phyloP scores from a whole-genome alignment of 2,329 filamentous ascomycete species.

The Endoconidiophora polonica region DNA sequence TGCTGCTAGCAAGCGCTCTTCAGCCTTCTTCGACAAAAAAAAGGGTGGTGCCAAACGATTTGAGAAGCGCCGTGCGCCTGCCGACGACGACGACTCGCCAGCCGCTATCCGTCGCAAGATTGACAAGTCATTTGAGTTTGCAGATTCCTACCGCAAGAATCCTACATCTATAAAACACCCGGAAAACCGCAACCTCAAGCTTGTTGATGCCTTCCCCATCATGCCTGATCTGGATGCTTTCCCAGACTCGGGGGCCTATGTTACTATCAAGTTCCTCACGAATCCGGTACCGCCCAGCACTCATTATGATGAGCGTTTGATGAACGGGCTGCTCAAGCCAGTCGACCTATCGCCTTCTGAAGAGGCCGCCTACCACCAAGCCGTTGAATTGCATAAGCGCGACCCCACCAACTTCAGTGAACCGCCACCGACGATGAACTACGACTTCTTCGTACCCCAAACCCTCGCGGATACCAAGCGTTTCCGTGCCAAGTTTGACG shows the following conservation, averaged over 20 bases:
- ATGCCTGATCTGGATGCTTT: constrained; percentile 52
- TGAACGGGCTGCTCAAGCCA: constrained; percentile 44
- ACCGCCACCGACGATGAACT: constrained; percentile 43
- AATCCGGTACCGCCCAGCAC: constrained; percentile 40
- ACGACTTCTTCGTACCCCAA: constrained; percentile 48
- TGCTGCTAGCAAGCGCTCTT: constrained; percentile 24
- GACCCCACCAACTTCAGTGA: constrained; percentile 39
- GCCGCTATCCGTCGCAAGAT: constrained; percentile 54
- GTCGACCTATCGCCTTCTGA: constrained; percentile 38
- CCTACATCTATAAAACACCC: constrained; percentile 39
- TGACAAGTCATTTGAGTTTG: constrained; percentile 41
- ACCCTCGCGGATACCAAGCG: constrained; percentile 29
- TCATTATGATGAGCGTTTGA: constrained; percentile 43
- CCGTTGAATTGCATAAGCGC: constrained; percentile 35
- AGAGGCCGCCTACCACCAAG: constrained; percentile 32
- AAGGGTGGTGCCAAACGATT: constrained; percentile 13
- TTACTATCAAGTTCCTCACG: constrained; percentile 51
- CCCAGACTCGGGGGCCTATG: constrained; percentile 52
- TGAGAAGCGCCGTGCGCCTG: constrained; percentile 31
- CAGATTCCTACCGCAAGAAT: constrained; percentile 37
- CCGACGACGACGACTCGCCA: constrained; percentile 43
- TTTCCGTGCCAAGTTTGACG: constrained; percentile 45
- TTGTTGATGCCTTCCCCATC: constrained; percentile 43
- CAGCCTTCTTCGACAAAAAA: constrained; percentile 17
- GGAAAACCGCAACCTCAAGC: constrained; percentile 37